These are phyloP conservation scores for Ogataea nonfermentans DNA, from an alignment of 805 yeast species.

Conservation along the genomic window DNA sequence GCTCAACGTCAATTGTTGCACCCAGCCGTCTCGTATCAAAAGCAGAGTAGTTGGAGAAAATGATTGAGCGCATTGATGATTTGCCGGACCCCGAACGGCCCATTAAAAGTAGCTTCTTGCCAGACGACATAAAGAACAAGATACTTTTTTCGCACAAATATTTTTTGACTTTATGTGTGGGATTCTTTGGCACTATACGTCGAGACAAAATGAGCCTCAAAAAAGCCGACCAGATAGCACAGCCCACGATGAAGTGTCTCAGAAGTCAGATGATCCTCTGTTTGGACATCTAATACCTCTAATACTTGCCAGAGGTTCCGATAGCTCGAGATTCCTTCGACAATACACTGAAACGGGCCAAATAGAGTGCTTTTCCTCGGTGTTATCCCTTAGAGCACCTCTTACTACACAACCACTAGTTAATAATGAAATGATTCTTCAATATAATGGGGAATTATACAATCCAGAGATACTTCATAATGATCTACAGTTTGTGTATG, in stretches of 20 bases:
- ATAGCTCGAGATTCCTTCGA: slow-evolving; percentile 40
- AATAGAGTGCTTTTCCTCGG: slow-evolving; percentile 60
- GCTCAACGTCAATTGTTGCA: slow-evolving; percentile 98
- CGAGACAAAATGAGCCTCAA: slow-evolving; percentile 3
- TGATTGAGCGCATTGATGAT: slow-evolving; percentile 95
- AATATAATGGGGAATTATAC: slow-evolving; percentile 91
- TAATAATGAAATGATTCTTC: slow-evolving; percentile 44
- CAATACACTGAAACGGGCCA: slow-evolving; percentile 8
- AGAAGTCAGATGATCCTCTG: background rate
- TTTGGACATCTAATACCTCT: slow-evolving; percentile 42
- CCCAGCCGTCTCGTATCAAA: slow-evolving; percentile 94
- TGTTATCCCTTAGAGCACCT: slow-evolving; percentile 78
- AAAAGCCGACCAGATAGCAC: background rate
- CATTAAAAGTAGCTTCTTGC: slow-evolving; percentile 66
- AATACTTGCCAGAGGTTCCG: slow-evolving; percentile 64
- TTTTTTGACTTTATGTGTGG: slow-evolving; percentile 50
- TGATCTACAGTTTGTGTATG: slow-evolving; percentile 60
- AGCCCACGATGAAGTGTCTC: too few relatives aligned
- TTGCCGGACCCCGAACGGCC: slow-evolving; percentile 98
- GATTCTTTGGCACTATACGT: slow-evolving; percentile 40
- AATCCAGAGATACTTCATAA: slow-evolving; percentile 53
- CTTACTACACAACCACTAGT: slow-evolving; percentile 70
- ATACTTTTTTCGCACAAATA: slow-evolving; percentile 3
- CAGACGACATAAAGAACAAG: slow-evolving; percentile 28
- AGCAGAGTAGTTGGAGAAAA: slow-evolving; percentile 93